Conservation (phyloP, 2,329 filamentous ascomycete genomes). For the Cadophora malorum region DNA sequence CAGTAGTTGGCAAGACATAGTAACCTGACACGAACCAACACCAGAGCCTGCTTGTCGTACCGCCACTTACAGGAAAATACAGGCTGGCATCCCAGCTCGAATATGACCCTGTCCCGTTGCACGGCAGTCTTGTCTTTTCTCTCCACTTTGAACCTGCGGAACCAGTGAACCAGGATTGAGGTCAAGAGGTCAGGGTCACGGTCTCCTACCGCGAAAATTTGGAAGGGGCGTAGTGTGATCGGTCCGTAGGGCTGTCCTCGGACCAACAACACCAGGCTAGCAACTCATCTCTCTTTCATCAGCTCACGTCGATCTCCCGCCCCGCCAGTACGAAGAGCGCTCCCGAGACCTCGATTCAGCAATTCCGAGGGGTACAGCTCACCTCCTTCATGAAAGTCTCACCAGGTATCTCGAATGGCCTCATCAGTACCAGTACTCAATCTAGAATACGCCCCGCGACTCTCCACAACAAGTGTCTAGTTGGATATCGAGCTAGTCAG, state of each 20-base stretch:
- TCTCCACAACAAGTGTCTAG: background rate
- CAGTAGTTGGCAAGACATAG: background rate
- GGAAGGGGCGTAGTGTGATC: constrained; percentile 17
- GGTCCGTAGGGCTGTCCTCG: constrained; percentile 18
- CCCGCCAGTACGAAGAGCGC: constrained; percentile 15
- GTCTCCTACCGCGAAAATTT: background rate
- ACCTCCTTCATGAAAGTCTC: constrained; percentile 2
- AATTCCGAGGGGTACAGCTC: constrained; percentile 13
- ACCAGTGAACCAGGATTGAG: background rate
- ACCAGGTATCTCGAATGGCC: background rate
- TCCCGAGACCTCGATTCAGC: background rate
- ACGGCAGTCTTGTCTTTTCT: background rate
- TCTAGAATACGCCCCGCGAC: background rate
- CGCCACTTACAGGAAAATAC: background rate
- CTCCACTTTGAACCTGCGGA: constrained; percentile 7
- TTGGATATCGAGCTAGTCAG: background rate
- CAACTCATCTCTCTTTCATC: constrained; percentile 5
- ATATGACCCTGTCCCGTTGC: background rate
- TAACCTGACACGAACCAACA: background rate
- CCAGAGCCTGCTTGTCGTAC: constrained; percentile 1
- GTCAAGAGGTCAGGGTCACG: background rate
- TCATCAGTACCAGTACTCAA: too few relatives aligned
- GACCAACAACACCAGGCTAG: background rate
- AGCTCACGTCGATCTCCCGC: constrained; percentile 22
- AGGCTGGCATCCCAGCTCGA: background rate